These are phyloP conservation scores for Boletus speciosus DNA, from an alignment of 768 basidiomycete species.

Conservation along the genomic window DNA sequence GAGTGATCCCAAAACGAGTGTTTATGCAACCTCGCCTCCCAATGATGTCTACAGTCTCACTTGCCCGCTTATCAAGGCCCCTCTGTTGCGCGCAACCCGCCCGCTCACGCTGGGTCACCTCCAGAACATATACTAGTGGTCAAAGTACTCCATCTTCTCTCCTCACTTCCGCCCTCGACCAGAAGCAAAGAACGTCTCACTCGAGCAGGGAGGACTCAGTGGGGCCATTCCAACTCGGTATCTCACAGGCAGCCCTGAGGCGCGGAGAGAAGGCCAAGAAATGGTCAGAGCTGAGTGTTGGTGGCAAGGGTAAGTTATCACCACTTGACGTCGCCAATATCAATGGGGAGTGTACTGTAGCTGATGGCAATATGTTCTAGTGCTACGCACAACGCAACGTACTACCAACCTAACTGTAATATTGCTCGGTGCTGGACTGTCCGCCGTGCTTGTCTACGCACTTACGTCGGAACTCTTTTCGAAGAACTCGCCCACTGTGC, in stretches of 20 bases:
- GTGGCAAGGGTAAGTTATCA: conserved; percentile 64
- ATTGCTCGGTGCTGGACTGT: conserved; percentile 76
- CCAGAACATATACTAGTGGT: conserved; percentile 46
- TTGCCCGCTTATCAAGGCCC: conserved; percentile 5
- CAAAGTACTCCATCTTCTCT: conserved; percentile 45
- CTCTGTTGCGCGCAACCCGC: conserved; percentile 1
- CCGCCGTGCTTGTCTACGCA: conserved; percentile 69
- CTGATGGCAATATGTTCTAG: conserved; percentile 4
- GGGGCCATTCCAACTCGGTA: conserved; percentile 76
- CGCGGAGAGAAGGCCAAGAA: conserved; percentile 58
- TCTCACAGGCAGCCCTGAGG: conserved; percentile 52
- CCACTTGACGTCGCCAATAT: background rate
- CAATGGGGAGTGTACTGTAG: background rate
- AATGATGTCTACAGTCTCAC: conserved; percentile 13
- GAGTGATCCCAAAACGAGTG: conserved; percentile 8
- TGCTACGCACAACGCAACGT: conserved; percentile 41
- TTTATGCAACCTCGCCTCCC: background rate
- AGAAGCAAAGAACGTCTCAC: conserved; percentile 40
- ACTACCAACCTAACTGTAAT: conserved; percentile 53
- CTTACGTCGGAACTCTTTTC: conserved; percentile 83
- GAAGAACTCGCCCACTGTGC: conserved; percentile 81
- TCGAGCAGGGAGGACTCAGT: conserved; percentile 53
- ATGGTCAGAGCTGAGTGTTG: conserved; percentile 75
- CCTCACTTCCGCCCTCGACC: conserved; percentile 64
- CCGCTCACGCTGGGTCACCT: background rate